Evolutionary conservation across 108 stramenopile species (phyloP).

Genomic region (Schizochytrium sp.): DNA sequence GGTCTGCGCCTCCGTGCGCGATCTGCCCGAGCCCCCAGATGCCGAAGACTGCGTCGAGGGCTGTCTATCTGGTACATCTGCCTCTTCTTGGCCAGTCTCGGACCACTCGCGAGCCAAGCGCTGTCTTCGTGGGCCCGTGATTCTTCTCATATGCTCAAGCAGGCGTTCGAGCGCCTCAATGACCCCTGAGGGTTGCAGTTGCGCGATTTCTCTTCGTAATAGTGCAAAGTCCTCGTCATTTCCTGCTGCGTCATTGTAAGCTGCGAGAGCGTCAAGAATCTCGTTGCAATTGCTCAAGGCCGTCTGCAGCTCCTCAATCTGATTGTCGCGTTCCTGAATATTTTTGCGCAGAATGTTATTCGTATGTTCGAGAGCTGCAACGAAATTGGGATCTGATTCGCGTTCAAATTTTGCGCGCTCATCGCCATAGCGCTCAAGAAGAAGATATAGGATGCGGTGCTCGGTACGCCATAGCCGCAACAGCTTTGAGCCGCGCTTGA

Average conservation of each 20-base stretch:
- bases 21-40: neutral
- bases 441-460: neutral
- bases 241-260: neutral
- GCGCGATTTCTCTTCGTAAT: neutral
- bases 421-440: neutral
- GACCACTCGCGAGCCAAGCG: neutral
- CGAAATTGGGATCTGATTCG: neutral
- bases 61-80: neutral
- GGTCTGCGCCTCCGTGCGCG: no score
- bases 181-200: neutral
- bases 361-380: neutral
- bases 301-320: neutral
- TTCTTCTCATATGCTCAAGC: neutral
- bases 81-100: neutral
- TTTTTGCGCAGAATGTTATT: neutral
- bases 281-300: neutral
- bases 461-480: neutral
- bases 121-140: neutral
- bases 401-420: neutral
- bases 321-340: neutral
- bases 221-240: neutral
- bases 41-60: neutral
- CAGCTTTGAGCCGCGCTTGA: neutral
- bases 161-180: neutral
- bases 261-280: neutral